These are phyloP conservation scores for Pythium myriotylum DNA, from an alignment of 352 stramenopile species.

Conservation along the genomic window DNA sequence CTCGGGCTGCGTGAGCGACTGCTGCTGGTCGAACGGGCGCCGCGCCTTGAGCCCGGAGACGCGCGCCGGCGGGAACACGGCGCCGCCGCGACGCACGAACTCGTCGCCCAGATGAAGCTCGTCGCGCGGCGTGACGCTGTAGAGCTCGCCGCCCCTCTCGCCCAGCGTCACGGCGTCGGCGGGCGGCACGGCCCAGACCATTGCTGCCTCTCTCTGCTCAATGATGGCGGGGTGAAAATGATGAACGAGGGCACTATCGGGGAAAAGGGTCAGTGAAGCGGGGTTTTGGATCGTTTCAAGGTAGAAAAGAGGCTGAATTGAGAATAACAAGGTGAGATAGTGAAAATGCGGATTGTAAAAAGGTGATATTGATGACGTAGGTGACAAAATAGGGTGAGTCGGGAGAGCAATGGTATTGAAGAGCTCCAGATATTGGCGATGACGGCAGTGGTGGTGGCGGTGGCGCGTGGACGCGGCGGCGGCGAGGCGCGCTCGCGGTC, in stretches of 20 bases:
- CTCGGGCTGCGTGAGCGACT: constrained; percentile 55
- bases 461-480: constrained; percentile 9
- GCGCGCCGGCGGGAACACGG: constrained; percentile 55
- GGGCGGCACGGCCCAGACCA: constrained; percentile 70
- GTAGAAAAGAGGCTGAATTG: neutral
- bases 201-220: constrained; percentile 10
- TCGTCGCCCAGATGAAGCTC: constrained; percentile 61
- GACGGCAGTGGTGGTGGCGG: constrained; percentile 13
- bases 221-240: constrained; percentile 8
- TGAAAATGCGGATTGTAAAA: neutral
- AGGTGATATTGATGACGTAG: neutral
- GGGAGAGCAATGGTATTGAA: neutral
- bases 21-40: constrained; percentile 54
- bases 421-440: neutral
- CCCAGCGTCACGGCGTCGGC: constrained; percentile 73
- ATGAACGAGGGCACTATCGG: constrained; percentile 15
- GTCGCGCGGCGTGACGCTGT: constrained; percentile 64
- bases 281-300: constrained; percentile 3
- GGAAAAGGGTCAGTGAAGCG: constrained; percentile 10
- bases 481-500: constrained; percentile 5
- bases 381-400: constrained; percentile 7
- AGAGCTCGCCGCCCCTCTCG: constrained; percentile 73
- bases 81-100: constrained; percentile 62
- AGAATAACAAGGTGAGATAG: neutral
- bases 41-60: constrained; percentile 55